These are phyloP conservation scores for Suillus discolor DNA, from an alignment of 768 basidiomycete genomes.

Conservation along the genomic window DNA sequence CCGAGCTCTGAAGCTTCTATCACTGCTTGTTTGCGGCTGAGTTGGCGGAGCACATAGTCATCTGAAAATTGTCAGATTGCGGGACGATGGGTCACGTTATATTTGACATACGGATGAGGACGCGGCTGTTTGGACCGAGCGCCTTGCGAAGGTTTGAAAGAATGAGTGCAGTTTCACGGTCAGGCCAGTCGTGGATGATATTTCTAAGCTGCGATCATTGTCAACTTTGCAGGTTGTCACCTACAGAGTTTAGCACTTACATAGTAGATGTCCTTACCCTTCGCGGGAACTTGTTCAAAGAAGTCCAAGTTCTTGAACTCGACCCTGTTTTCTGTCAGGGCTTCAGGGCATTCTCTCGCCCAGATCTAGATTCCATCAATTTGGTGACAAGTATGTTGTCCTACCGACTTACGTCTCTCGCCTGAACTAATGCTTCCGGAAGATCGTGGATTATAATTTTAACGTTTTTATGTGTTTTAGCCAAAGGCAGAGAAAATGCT, in stretches of 20 bases:
- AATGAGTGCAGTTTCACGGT: no score
- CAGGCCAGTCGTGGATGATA: slow-evolving; percentile 30
- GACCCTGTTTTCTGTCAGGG: slow-evolving; percentile 25
- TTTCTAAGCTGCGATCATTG: slow-evolving; percentile 17
- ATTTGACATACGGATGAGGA: no score
- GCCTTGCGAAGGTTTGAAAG: no score
- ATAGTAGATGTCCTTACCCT: slow-evolving; percentile 35
- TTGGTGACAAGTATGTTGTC: background rate
- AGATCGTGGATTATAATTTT: slow-evolving; percentile 36
- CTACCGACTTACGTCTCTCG: slow-evolving; percentile 15
- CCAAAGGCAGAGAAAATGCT: slow-evolving; percentile 31
- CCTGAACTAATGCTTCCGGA: slow-evolving; percentile 23
- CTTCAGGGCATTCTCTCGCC: slow-evolving; percentile 26
- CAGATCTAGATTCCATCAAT: slow-evolving; percentile 22
- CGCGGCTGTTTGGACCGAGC: no score
- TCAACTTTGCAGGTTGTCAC: background rate
- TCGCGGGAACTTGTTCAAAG: slow-evolving; percentile 27
- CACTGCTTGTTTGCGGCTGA: slow-evolving; percentile 18
- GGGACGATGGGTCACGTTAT: no score
- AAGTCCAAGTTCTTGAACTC: slow-evolving; percentile 33
- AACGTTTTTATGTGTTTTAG: slow-evolving; percentile 28
- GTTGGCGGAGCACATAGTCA: background rate
- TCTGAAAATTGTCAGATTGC: no score
- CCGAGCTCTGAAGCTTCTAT: slow-evolving; percentile 18
- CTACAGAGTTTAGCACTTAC: slow-evolving; percentile 20